These are phyloP conservation scores for Talaromyces islandicus DNA, from an alignment of 2,329 filamentous ascomycete species.

Conservation along the genomic window DNA sequence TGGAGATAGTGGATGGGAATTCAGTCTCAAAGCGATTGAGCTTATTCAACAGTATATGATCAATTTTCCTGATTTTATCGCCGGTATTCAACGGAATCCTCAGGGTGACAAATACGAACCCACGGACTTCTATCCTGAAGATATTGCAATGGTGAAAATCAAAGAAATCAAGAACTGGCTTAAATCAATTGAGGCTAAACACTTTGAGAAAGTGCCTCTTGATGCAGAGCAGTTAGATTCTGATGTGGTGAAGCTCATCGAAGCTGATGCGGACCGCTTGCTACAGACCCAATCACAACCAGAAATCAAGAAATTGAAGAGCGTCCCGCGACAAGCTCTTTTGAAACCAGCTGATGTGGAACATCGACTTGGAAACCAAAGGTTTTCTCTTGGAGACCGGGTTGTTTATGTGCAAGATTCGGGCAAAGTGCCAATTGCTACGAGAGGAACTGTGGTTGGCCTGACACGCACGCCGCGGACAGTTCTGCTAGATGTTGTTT, in stretches of 20 bases:
- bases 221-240: constrained; percentile 96
- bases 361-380: constrained; percentile 79
- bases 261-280: constrained; percentile 64
- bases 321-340: constrained; percentile 78
- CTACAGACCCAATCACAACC: constrained; percentile 47
- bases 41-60: constrained; percentile 86
- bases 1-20: constrained; percentile 85
- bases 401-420: constrained; percentile 89
- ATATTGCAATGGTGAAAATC: constrained; percentile 68
- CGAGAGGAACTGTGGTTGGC: constrained; percentile 87
- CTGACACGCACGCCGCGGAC: constrained; percentile 82
- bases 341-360: constrained; percentile 96
- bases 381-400: constrained; percentile 78
- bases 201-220: constrained; percentile 89
- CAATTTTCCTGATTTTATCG: constrained; percentile 91
- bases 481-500: constrained; percentile 82
- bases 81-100: constrained; percentile 76
- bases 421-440: constrained; percentile 89
- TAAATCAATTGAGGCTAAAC: constrained; percentile 83
- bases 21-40: constrained; percentile 75
- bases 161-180: constrained; percentile 94
- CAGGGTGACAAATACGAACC: constrained; percentile 78
- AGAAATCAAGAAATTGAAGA: constrained; percentile 64
- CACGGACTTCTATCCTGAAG: constrained; percentile 75
- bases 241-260: constrained; percentile 74